Base-by-base conservation (phyloP, 345 rosid species). In the Corchorus olitorius region DNA sequence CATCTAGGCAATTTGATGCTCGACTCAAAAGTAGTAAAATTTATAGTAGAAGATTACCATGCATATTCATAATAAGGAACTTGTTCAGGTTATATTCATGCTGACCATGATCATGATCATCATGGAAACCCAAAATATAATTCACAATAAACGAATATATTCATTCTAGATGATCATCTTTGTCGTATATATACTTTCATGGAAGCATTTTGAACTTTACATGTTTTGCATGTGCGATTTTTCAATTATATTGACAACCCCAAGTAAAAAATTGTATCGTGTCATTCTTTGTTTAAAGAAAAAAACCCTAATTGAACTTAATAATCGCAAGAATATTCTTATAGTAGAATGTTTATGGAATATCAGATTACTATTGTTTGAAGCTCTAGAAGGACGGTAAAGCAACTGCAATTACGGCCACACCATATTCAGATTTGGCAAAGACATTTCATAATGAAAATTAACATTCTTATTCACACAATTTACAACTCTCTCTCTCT, bases 381-480 rank as follows among this genome's bases (percentile, higher is more conserved):
- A 53, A 53, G 61, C 48, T 49, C 8, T 8, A 49, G 14, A 50
- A 69, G 16, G 27, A 69, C 50, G 45, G 64, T 20, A 46, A 46
- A 22, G 37, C 39, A 68, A 68, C 13, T 48, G 54, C 56, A 27
- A 19, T 14, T 66, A 66, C 20, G 20, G 15, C 33, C 53, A 52
- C 11, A 34, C 27, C 9, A 15, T 9, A 70, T 70, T 37, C 61
- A 70, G 33, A 65, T 43, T 64, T 39, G 48, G 22, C 39, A 37
- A 41, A 39, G 48, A 39, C 63, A 54, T 49, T 4, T 39, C 5
- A 12, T 56, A 45, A 45, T 55, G 17, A 20, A 65, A 68, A 77
- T 78, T 75, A 79, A 83, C 77, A 81, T 81, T 84, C 76, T 87
- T 87, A 88, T 88, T 84, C 83, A 89, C 90, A 89, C 81, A 82